Evolutionary conservation across 176 grass and related monocot species (phyloP).

Genomic region (Alopecurus myosuroides): DNA sequence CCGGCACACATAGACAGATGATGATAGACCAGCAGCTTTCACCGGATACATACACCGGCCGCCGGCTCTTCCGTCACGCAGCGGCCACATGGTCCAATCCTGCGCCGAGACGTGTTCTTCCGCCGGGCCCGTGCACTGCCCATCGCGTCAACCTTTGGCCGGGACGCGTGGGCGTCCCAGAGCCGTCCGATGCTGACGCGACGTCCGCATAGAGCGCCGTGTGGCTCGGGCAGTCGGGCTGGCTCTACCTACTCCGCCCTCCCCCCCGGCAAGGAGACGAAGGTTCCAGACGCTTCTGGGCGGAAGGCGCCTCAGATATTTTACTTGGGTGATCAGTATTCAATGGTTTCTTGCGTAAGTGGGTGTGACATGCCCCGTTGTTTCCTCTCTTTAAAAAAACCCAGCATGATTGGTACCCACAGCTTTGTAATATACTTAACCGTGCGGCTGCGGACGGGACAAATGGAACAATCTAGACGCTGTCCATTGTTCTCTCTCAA

Average conservation of each 20-base stretch:
- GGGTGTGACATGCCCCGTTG: not conserved
- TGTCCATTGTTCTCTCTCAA: too few relatives aligned
- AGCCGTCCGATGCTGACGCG: not conserved
- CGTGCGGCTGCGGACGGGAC: not conserved
- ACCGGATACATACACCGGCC: not conserved
- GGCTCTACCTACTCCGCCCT: not conserved
- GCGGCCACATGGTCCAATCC: not conserved
- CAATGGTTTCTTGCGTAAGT: not conserved
- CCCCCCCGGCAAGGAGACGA: not conserved
- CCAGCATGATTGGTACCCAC: not conserved
- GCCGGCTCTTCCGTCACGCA: not conserved
- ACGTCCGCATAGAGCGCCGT: not conserved
- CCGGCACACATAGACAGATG: not conserved
- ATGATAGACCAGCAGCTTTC: not conserved
- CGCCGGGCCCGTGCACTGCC: not conserved
- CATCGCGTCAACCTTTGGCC: not conserved
- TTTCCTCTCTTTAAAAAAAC: not conserved
- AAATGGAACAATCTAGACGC: not conserved
- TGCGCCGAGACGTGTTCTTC: not conserved
- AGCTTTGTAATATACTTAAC: not conserved
- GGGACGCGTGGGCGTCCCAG: not conserved
- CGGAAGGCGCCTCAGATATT: not conserved
- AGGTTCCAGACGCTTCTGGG: slow-evolving; percentile 35
- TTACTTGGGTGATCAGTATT: not conserved
- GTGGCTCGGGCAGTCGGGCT: not conserved